Percentiles rank a stretch among this genome's conserved stretches.
Evolutionary conservation across 805 yeast genomes (phyloP).

Genomic region (Sugiyamaella valdiviana): DNA sequence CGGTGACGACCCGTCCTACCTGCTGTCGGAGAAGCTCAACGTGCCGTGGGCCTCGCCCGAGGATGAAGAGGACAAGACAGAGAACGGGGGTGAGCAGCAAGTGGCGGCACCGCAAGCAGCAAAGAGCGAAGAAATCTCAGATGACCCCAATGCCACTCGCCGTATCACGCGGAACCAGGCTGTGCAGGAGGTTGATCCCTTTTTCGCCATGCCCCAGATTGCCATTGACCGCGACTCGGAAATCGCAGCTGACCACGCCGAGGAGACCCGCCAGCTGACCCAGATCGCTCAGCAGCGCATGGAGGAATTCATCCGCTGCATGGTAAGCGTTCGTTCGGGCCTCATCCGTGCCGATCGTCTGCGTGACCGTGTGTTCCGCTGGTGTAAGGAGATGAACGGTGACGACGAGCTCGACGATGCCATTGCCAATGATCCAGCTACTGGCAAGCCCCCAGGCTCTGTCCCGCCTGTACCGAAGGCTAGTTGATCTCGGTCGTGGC

Average conservation of each 20-base stretch:
- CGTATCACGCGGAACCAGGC: slow-evolving; percentile 28
- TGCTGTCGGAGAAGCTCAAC: slow-evolving; percentile 57
- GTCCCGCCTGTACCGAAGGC: not conserved
- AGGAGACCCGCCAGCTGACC: slow-evolving; percentile 62
- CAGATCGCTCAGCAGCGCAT: slow-evolving; percentile 77
- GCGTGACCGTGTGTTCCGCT: slow-evolving; percentile 60
- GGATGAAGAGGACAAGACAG: slow-evolving; percentile 18
- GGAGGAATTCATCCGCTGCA: slow-evolving; percentile 78
- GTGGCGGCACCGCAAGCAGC: slow-evolving; percentile 37
- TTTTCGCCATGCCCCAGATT: slow-evolving; percentile 56
- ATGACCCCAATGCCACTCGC: slow-evolving; percentile 28
- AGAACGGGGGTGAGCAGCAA: slow-evolving; percentile 2
- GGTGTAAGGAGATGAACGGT: slow-evolving; percentile 85
- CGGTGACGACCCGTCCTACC: slow-evolving; percentile 76
- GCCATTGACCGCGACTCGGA: slow-evolving; percentile 46
- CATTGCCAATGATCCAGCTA: slow-evolving; percentile 11
- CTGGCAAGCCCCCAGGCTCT: not conserved
- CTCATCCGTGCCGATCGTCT: slow-evolving; percentile 72
- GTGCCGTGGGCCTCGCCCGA: slow-evolving; percentile 51
- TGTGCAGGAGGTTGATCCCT: slow-evolving; percentile 46
- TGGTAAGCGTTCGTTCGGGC: slow-evolving; percentile 67
- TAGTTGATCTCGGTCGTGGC: too few species aligned
- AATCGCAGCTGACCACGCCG: slow-evolving; percentile 50
- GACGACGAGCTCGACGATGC: slow-evolving; percentile 30
- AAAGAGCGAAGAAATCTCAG: slow-evolving; percentile 55